These are phyloP conservation scores for Teratosphaeria pseudoeucalypti DNA, from an alignment of 2,329 filamentous ascomycete species.

Conservation along the genomic window DNA sequence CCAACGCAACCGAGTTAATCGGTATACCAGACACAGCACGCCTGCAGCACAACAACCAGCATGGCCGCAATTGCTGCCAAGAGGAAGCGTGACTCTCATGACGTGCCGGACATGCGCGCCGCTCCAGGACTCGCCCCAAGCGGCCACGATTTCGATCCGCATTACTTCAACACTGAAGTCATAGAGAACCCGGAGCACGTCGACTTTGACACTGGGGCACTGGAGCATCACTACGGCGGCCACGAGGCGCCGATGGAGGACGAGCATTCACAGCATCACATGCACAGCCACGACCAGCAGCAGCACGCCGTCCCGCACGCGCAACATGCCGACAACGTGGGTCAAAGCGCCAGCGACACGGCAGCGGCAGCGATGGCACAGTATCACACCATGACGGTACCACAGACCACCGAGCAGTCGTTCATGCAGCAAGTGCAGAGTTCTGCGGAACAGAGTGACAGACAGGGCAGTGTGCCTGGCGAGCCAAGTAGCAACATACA, in stretches of 20 bases:
- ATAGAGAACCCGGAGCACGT: conserved; percentile 12
- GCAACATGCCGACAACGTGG: conserved; percentile 24
- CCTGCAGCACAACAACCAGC: neutral
- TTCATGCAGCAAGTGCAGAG: conserved; percentile 23
- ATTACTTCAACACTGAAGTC: conserved; percentile 22
- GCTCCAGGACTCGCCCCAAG: conserved; percentile 18
- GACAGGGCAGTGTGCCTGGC: conserved; percentile 9
- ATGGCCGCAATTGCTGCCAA: conserved; percentile 28
- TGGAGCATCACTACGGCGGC: conserved; percentile 8
- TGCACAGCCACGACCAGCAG: conserved; percentile 1
- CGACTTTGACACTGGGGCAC: conserved; percentile 27
- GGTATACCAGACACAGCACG: neutral
- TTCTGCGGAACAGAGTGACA: conserved; percentile 9
- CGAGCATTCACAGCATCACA: conserved; percentile 7
- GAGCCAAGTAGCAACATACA: conserved; percentile 12
- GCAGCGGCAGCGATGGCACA: conserved; percentile 46
- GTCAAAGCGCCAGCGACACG: conserved; percentile 44
- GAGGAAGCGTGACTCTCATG: conserved; percentile 37
- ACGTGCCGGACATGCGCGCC: conserved; percentile 30
- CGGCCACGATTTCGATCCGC: conserved; percentile 21
- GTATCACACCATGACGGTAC: conserved; percentile 47
- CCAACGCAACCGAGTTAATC: neutral
- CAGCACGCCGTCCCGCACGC: neutral
- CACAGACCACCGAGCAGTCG: conserved; percentile 44
- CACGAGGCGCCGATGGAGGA: conserved; percentile 6